A percentile compares a stretch with the other conserved stretches of the same genome.
phyloP scores from a whole-genome alignment of 2,329 filamentous ascomycete species.

The Alternaria viburni region DNA sequence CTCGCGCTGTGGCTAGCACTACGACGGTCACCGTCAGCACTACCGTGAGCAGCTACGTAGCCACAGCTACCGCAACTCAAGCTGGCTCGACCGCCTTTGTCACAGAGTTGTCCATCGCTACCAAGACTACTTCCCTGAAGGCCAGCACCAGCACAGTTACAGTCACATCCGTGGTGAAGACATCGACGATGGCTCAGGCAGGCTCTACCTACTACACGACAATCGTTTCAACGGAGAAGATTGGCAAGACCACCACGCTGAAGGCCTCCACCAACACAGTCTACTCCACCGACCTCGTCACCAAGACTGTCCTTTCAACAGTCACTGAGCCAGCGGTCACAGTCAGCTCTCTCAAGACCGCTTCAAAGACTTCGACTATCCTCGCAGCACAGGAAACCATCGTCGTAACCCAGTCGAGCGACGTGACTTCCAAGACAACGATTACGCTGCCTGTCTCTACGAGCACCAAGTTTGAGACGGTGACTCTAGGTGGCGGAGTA shows the following conservation, averaged over 20 bases:
- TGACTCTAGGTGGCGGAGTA: slow-evolving; percentile 15
- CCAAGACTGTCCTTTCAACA: slow-evolving; percentile 18
- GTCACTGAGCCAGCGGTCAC: slow-evolving; percentile 24
- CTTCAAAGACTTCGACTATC: slow-evolving; percentile 13
- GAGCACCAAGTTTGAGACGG: slow-evolving; percentile 16
- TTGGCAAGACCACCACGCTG: slow-evolving; percentile 27
- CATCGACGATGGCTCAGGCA: slow-evolving; percentile 29
- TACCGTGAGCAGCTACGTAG: slow-evolving; percentile 33
- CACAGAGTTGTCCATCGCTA: slow-evolving; percentile 16
- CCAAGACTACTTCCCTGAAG: slow-evolving; percentile 15
- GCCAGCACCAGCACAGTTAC: slow-evolving; percentile 25
- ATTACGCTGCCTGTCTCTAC: slow-evolving; percentile 28
- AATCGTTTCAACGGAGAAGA: slow-evolving; percentile 14
- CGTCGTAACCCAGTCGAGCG: slow-evolving; percentile 9
- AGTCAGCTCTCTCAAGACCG: slow-evolving; percentile 23
- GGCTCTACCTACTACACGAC: slow-evolving; percentile 28
- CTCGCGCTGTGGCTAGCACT: slow-evolving; percentile 16
- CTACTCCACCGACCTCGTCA: slow-evolving; percentile 15
- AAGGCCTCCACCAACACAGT: slow-evolving; percentile 22
- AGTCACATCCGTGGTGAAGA: slow-evolving; percentile 27
- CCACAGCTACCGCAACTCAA: slow-evolving; percentile 16
- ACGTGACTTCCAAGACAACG: slow-evolving; percentile 20
- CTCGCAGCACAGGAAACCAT: slow-evolving; percentile 16
- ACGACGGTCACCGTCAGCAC: slow-evolving; percentile 33
- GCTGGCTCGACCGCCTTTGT: slow-evolving; percentile 19